Evolutionary conservation across 2,329 filamentous ascomycete species (phyloP).

Genomic region (Berkeleyomyces rouxiae): DNA sequence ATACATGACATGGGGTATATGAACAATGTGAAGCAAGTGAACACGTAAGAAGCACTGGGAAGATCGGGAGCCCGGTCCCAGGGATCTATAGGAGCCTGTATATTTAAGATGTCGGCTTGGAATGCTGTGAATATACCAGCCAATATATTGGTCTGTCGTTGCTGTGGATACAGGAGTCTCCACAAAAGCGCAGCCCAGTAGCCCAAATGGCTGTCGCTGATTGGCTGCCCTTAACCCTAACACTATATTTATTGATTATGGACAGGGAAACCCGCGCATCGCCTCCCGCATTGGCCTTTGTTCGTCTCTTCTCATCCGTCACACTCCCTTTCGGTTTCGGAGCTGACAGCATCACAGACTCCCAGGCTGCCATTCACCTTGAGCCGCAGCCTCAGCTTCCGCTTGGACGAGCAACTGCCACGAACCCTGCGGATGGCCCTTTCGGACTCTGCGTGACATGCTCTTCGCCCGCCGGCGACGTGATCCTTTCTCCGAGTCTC

Average conservation of each 20-base stretch:
- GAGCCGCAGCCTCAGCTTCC: neutral
- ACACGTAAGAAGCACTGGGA: too few relatives aligned
- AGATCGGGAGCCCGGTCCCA: too few relatives aligned
- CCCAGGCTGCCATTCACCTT: neutral
- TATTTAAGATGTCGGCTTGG: too few relatives aligned
- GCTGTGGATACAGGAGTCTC: neutral
- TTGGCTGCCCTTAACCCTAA: neutral
- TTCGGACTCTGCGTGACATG: neutral
- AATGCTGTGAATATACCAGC: neutral
- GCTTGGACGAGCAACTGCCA: neutral
- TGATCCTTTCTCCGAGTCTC: neutral
- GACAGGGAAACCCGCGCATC: neutral
- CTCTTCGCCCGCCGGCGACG: neutral
- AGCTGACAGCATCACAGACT: too few relatives aligned
- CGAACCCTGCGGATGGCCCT: neutral
- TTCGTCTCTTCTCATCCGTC: neutral
- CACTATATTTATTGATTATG: constrained; percentile 2
- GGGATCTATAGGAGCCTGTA: too few relatives aligned
- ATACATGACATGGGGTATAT: too few relatives aligned
- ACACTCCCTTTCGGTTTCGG: neutral
- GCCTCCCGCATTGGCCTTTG: neutral
- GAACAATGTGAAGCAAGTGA: too few relatives aligned
- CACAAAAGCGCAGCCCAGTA: neutral
- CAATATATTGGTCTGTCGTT: neutral
- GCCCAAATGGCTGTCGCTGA: neutral